Base-by-base conservation (phyloP, 2,329 filamentous ascomycete species). In the Penicillium occitanis region DNA sequence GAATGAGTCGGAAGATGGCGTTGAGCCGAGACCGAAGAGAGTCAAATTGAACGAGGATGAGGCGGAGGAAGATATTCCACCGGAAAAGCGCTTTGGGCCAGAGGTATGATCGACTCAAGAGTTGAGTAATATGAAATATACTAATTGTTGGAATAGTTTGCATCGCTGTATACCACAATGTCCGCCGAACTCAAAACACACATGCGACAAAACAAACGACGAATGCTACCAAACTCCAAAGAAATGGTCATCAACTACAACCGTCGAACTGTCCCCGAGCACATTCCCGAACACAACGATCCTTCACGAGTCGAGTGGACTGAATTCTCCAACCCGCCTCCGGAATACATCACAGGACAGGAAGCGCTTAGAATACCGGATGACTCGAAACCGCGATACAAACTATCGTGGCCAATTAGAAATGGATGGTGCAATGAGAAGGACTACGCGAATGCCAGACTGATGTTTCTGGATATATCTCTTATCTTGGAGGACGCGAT, bases 161-260 rank as follows among this genome's bases (percentile, higher is more conserved):
- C 86, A 35, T 83, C 83, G 57, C 84, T 86, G 74, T 98, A 93
- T 79, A 87, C 87, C 65, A 90, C 90, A 74, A 91, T 95, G 90
- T 91, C 88, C 67, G 88, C 89, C 63, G 93, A 97, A 53, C 87
- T 99, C 68, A 97, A 96, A 79, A 82, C 90, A 2, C 91, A 92
- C 61, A 96, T 98, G 91, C 89, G 94, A 68, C 87, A 88, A 71
- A 97, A 97, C 80, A 98, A 98, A 84, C 89, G 92, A 75, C 91
- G 96, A 76, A 93, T 97, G 17, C 81, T 98, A 60, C 95, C 95
- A n/a, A 98, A 98, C 76, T 97, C 93, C 0, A 96, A 97, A 77
- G 95, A 99, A 74, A 84, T 97, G 66, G 94, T 97, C 1, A 88
- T 93, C 70, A 98, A 97, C 75, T 98, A 91, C 84, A 99, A 99